A percentile compares a stretch with the other conserved stretches of the same genome.
Conservation (phyloP, 345 rosid species). For the Salix udensis region DNA sequence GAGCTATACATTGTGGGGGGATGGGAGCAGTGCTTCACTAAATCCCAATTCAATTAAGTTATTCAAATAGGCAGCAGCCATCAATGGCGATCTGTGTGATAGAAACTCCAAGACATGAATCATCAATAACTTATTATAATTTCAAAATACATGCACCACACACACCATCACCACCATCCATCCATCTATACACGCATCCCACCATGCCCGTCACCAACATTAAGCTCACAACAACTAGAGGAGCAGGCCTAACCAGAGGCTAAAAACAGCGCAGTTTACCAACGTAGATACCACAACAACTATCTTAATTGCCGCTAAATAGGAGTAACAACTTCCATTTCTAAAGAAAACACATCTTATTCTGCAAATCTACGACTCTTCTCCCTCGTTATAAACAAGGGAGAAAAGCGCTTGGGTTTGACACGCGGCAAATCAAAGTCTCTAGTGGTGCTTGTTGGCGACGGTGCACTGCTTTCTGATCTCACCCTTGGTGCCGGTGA, state of each 20-base stretch:
- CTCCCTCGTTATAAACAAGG: slow-evolving; percentile 12
- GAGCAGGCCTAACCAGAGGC: background rate
- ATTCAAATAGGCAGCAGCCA: background rate
- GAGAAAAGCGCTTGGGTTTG: background rate
- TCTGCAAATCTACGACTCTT: slow-evolving; percentile 17
- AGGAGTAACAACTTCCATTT: background rate
- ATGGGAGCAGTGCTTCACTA: no score
- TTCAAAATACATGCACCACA: slow-evolving; percentile 28
- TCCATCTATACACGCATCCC: slow-evolving; percentile 17
- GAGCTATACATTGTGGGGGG: background rate
- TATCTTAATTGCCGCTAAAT: background rate
- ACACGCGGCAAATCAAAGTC: background rate
- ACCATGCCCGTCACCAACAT: background rate
- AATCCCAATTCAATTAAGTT: no score
- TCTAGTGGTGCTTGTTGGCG: slow-evolving; percentile 76
- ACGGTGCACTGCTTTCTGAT: slow-evolving; percentile 81
- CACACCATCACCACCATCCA: slow-evolving; percentile 32
- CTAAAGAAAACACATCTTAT: slow-evolving; percentile 26
- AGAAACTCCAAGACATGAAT: slow-evolving; percentile 18
- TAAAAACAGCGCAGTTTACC: background rate
- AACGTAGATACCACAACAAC: slow-evolving; percentile 5
- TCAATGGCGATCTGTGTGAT: background rate
- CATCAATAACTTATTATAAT: slow-evolving; percentile 10
- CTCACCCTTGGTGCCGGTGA: slow-evolving; percentile 89
- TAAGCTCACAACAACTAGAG: background rate